phyloP scores from a whole-genome alignment of 1,139 yeast species.

The Saccharomycopsis phalli region DNA sequence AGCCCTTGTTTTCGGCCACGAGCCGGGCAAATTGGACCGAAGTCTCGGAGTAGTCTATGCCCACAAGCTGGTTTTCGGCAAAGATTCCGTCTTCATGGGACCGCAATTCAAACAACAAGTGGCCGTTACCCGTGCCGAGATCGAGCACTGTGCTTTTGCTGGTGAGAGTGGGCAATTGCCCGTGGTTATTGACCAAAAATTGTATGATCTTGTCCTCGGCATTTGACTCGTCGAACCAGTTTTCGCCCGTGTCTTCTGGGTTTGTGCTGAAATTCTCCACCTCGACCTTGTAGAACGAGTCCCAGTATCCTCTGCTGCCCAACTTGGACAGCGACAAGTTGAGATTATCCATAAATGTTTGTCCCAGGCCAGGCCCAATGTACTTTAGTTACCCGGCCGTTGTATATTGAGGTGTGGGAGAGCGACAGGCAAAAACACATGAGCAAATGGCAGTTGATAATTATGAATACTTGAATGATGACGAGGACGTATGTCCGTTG shows the following conservation, averaged over 20 bases:
- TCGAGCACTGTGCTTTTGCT: slow-evolving; percentile 47
- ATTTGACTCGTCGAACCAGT: slow-evolving; percentile 92
- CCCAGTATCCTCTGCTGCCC: slow-evolving; percentile 86
- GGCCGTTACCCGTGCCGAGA: slow-evolving; percentile 96
- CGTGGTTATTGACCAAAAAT: slow-evolving; percentile 42
- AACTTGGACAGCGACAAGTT: slow-evolving; percentile 41
- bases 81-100: slow-evolving; percentile 43
- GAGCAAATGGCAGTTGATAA: slow-evolving; percentile 3
- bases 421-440: not conserved
- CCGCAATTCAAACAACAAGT: slow-evolving; percentile 57
- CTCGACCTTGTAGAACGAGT: slow-evolving; percentile 71
- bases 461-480: slow-evolving; percentile 27
- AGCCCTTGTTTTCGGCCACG: slow-evolving; percentile 39
- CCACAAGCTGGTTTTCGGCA: slow-evolving; percentile 40
- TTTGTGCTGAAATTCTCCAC: slow-evolving; percentile 55
- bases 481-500: slow-evolving; percentile 47
- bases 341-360: slow-evolving; percentile 3
- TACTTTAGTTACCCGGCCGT: slow-evolving; percentile 1
- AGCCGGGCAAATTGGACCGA: slow-evolving; percentile 65
- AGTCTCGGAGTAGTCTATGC: slow-evolving; percentile 78
- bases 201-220: slow-evolving; percentile 79
- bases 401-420: not conserved
- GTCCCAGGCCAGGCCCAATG: too few species aligned
- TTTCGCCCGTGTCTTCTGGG: slow-evolving; percentile 82
- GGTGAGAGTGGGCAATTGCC: slow-evolving; percentile 24